Evolutionary conservation across 352 stramenopile species (phyloP).

Genomic region (Lagenidium giganteum): DNA sequence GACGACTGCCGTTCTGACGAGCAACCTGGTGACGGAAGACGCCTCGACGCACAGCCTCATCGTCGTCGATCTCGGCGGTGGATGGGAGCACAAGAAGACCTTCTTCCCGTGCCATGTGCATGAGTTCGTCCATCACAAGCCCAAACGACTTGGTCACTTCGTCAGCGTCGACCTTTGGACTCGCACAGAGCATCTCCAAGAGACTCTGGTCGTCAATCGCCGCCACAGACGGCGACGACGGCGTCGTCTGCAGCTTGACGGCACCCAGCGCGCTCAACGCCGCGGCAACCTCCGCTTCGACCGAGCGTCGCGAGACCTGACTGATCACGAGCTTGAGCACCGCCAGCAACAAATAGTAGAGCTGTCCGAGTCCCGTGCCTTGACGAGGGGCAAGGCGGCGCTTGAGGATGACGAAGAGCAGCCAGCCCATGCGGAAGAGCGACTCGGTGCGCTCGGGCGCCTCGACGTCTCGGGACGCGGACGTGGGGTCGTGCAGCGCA

Average conservation of each 20-base stretch:
- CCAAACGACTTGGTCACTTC: slow-evolving; percentile 15
- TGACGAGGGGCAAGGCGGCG: slow-evolving; percentile 28
- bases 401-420: slow-evolving; percentile 67
- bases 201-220: slow-evolving; percentile 14
- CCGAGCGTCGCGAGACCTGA: slow-evolving; percentile 28
- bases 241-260: neutral
- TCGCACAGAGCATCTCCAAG: slow-evolving; percentile 22
- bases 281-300: slow-evolving; percentile 76
- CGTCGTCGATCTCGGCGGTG: neutral
- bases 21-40: slow-evolving; percentile 8
- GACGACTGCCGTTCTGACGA: slow-evolving; percentile 16
- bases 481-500: slow-evolving; percentile 7
- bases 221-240: neutral
- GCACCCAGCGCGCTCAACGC: slow-evolving; percentile 67
- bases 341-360: slow-evolving; percentile 74
- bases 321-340: slow-evolving; percentile 66
- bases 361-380: slow-evolving; percentile 54
- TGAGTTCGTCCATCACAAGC: slow-evolving; percentile 4
- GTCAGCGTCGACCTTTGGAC: slow-evolving; percentile 16
- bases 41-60: slow-evolving; percentile 1
- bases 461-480: slow-evolving; percentile 5
- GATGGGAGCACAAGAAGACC: slow-evolving; percentile 1
- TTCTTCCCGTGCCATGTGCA: slow-evolving; percentile 10
- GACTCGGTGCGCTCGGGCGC: slow-evolving; percentile 22
- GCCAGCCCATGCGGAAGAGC: slow-evolving; percentile 66